Evolutionary conservation across 202 grass and related monocot species (phyloP).

Genomic region (Zizania palustris): DNA sequence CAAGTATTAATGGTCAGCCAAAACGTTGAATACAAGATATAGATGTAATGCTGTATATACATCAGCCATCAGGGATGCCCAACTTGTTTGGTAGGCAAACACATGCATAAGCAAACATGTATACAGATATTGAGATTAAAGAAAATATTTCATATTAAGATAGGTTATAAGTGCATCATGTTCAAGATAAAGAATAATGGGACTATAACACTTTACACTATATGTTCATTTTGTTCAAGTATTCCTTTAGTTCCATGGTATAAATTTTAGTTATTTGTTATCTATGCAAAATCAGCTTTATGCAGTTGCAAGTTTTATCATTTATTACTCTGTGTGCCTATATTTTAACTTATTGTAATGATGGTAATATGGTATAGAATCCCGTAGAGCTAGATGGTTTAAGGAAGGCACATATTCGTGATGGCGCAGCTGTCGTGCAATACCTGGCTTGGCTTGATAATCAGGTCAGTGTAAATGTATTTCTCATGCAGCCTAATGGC

Average conservation of each 20-base stretch:
- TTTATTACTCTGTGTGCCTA: constrained; percentile 18
- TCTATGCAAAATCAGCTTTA: constrained; percentile 2
- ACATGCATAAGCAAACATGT: no score
- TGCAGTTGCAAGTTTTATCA: background rate
- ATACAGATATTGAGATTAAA: no score
- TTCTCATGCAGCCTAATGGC: background rate
- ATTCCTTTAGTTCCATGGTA: background rate
- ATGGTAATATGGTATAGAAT: constrained; percentile 70
- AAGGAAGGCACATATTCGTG: constrained; percentile 90
- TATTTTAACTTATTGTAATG: constrained; percentile 42
- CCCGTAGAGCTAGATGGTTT: constrained; percentile 78
- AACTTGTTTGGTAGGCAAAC: no score
- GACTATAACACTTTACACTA: background rate
- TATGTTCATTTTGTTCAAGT: constrained; percentile 3
- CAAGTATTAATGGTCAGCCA: no score
- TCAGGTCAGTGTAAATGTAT: constrained; percentile 58
- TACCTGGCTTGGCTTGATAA: constrained; percentile 91
- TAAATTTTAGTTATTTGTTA: background rate
- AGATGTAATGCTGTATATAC: no score
- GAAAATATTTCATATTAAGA: constrained; percentile 26
- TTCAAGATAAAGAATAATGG: constrained; percentile 1
- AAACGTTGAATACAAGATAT: no score
- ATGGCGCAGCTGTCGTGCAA: constrained; percentile 89
- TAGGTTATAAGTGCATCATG: background rate
- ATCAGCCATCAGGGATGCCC: no score